phyloP scores from a whole-genome alignment of 164 flowering plant genomes.

The Magnolia sinica region DNA sequence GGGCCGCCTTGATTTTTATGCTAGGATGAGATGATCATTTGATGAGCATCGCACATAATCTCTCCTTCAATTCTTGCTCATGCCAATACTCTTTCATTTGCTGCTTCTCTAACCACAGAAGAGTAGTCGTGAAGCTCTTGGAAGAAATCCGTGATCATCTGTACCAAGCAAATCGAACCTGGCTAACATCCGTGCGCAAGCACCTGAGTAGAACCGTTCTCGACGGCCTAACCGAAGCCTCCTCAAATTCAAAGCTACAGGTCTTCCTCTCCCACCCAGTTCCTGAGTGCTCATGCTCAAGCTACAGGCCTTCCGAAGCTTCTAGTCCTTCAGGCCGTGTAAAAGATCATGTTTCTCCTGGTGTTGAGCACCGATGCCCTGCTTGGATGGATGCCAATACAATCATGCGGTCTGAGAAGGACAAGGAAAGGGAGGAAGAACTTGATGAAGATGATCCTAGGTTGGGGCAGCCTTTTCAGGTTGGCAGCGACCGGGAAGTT shows the following conservation, averaged over 20 bases:
- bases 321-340: conserved; percentile 28
- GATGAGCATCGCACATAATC: not conserved
- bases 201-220: conserved; percentile 51
- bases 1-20: too few species aligned
- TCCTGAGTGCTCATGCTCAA: conserved; percentile 82
- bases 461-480: conserved; percentile 48
- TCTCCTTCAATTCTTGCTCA: not conserved
- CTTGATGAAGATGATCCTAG: conserved; percentile 59
- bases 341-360: conserved; percentile 33
- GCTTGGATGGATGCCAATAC: conserved; percentile 55
- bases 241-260: conserved; percentile 43
- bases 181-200: conserved; percentile 65
- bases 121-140: conserved; percentile 44
- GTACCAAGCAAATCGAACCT: conserved; percentile 74
- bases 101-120: conserved; percentile 34
- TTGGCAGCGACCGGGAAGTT: conserved; percentile 33
- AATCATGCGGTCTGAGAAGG: conserved; percentile 22
- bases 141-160: conserved; percentile 61
- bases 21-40: too few species aligned
- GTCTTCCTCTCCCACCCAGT: conserved; percentile 82
- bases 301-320: conserved; percentile 16
- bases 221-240: conserved; percentile 59
- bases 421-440: conserved; percentile 68
- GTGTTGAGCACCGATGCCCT: conserved; percentile 55
- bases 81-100: not conserved